Percentiles rank a stretch among this genome's conserved stretches.
phyloP scores from a whole-genome alignment of 495 filamentous ascomycete genomes.

The Aspergillus sclerotiicarbonarius region DNA sequence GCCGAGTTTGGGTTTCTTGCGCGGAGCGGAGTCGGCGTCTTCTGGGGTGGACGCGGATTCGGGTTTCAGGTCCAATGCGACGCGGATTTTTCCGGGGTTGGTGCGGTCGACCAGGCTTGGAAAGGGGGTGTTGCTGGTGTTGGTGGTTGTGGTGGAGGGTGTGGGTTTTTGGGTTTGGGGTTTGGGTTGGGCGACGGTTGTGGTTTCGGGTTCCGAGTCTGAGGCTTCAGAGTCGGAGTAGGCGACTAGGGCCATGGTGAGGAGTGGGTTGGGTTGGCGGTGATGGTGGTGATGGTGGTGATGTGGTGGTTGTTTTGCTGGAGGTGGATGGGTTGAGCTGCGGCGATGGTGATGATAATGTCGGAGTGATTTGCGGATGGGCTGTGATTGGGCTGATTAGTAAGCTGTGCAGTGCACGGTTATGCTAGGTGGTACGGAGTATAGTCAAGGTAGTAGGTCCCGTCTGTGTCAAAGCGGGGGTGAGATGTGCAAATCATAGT shows the following conservation, averaged over 20 bases:
- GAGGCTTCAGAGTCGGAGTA: conserved; percentile 86
- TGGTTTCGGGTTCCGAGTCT: conserved; percentile 50
- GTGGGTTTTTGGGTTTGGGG: conserved; percentile 24
- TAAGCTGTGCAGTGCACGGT: too few relatives aligned
- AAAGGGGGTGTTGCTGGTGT: conserved; percentile 23
- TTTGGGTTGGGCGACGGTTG: conserved; percentile 10
- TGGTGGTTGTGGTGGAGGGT: conserved; percentile 40
- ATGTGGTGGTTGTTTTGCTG: too few relatives aligned
- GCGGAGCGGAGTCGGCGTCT: conserved; percentile 59
- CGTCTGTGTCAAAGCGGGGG: too few relatives aligned
- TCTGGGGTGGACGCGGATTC: conserved; percentile 28
- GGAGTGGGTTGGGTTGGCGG: background rate
- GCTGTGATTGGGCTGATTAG: background rate
- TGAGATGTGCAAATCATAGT: too few relatives aligned
- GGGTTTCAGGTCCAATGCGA: conserved; percentile 59
- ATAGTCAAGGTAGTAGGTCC: too few relatives aligned
- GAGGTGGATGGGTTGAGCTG: background rate
- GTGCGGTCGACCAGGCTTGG: conserved; percentile 66
- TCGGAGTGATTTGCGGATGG: background rate
- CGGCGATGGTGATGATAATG: background rate
- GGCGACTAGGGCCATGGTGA: conserved; percentile 68
- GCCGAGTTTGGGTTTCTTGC: conserved; percentile 65
- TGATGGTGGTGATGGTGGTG: background rate
- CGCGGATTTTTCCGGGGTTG: conserved; percentile 77
- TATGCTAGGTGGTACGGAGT: too few relatives aligned